These are phyloP conservation scores for Linnemannia exigua DNA, from an alignment of 192 early-diverging fungal genomes.

Conservation along the genomic window DNA sequence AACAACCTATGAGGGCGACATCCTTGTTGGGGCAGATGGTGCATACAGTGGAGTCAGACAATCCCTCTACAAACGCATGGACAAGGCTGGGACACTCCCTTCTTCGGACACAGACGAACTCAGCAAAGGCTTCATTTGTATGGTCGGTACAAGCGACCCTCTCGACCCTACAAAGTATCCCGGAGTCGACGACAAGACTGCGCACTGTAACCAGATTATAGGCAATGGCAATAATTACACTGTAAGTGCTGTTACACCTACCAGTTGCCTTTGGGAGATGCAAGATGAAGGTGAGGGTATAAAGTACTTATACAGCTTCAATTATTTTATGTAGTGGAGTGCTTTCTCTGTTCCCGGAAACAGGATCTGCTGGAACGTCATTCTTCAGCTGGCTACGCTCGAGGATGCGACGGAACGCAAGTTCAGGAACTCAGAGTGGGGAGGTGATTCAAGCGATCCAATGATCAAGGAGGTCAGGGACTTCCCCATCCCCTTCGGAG, in stretches of 20 bases:
- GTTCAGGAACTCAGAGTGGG: slow-evolving; percentile 13
- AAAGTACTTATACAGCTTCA: too few relatives aligned
- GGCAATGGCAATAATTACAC: not conserved
- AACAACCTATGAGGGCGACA: slow-evolving; percentile 8
- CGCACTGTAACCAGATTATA: slow-evolving; percentile 13
- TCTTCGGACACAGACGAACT: not conserved
- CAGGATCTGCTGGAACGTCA: slow-evolving; percentile 22
- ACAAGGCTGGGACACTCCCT: not conserved
- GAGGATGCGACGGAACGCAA: not conserved
- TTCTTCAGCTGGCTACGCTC: not conserved
- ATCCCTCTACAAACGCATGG: not conserved
- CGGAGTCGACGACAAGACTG: not conserved
- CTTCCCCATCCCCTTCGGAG: not conserved
- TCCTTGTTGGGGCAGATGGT: slow-evolving; percentile 32
- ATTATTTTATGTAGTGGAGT: slow-evolving; percentile 11
- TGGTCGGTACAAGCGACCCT: slow-evolving; percentile 8
- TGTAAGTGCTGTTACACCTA: not conserved
- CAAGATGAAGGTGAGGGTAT: too few relatives aligned
- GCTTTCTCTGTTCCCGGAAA: slow-evolving; percentile 10
- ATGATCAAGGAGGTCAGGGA: slow-evolving; percentile 8
- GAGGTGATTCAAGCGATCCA: not conserved
- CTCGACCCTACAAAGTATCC: slow-evolving; percentile 5
- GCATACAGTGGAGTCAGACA: slow-evolving; percentile 11
- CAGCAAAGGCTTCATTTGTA: slow-evolving; percentile 2
- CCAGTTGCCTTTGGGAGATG: too few relatives aligned